Base-by-base conservation (phyloP, 768 basidiomycete species). In the Strobilomyces echinocephalus region DNA sequence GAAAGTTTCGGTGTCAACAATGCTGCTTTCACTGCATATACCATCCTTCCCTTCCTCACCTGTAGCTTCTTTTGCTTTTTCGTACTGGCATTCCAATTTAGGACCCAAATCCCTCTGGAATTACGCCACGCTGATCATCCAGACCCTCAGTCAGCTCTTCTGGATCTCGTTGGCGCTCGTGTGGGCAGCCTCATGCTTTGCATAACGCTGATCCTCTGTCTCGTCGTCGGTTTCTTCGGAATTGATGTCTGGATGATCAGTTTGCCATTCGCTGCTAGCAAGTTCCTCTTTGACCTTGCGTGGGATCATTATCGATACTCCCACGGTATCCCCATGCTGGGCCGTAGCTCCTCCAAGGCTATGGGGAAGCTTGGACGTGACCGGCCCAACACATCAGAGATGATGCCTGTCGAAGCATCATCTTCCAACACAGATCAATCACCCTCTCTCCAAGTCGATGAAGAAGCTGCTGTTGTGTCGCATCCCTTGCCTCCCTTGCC, bases 171-270 rank as follows among this genome's bases (percentile, higher is more conserved):
- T 38, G 83, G 92, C 15, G 95, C 91, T 1, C 71, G 79, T 38
- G 81, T 94, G 46, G 92, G 92, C 20, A 78, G 83, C 45, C 60
- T 79, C 24, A 69, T 95, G 42, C 78, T 97, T 14, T 73, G 78
- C 1, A 68, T 74, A 11, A 87, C 88, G 33, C 79, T 97, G 14
- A 69, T 80, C n/a, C 77, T 88, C 10, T 79, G 89, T 21, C 82
- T 95, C 48, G 82, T 84, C 6, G 81, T 87, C 55, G 88, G 85
- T 64, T 90, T 86, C 67, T 75, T 88, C 58, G 78, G 81, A 44
- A 75, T 91, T 16, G 87, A 91, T 48, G 87, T 91, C 3, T 92
- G 88, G 88, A 82, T 79, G 71, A 87, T 95, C 41, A 88, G 83
- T 6, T 77, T 91, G 15, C 91, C 95, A 0, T 91, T 91, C 44